Base-by-base conservation (phyloP, 305 asterid species). In the Rubia occidens region DNA sequence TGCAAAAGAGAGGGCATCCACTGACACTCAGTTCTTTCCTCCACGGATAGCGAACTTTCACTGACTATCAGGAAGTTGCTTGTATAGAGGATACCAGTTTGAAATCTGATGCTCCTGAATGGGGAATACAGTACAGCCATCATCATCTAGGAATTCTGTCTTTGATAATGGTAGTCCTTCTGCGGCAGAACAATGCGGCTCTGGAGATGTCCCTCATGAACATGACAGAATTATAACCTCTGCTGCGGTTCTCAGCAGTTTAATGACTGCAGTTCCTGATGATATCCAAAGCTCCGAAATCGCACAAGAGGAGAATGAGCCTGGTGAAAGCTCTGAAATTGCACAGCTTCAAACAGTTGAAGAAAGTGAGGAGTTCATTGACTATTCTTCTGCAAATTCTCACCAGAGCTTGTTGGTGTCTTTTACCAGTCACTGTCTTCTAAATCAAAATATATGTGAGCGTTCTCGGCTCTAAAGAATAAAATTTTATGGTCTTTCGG, bases 321-420 rank as follows among this genome's bases (percentile, higher is more conserved):
- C 78, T 39, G 74, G 74, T 75, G 85, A 82, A 69, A 54, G 72
- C 47, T 76, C 79, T 66, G 87, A 81, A 68, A 54, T 54, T 51
- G 76, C 77, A 47, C 76, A 70, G 56, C 78, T 75, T 21, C 76
- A 77, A 68, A 73, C 75, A 53, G 66, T 61, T 43, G 82, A 76
- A 71, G 85, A 78, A 67, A 71, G 71, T 58, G 88, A 80, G 70
- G 73, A 73, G 69, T 73, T 85, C 29, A 35, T 67, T 60, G 94
- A 88, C 74, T 77, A 75, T 77, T 81, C 89, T 32, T 70, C 89
- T 55, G 74, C 81, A 37, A 94, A 91, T 64, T 70, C 74, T 74
- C 81, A 82, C 42, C 89, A 85, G 77, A 89, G 95, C 84, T 91
- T 91, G 79, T 75, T 95, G 74, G 97, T 91, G 64, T 89, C 96